Percentiles rank a stretch among this genome's conserved stretches.
phyloP scores from a whole-genome alignment of 768 basidiomycete genomes.

The Mycena vitilis region DNA sequence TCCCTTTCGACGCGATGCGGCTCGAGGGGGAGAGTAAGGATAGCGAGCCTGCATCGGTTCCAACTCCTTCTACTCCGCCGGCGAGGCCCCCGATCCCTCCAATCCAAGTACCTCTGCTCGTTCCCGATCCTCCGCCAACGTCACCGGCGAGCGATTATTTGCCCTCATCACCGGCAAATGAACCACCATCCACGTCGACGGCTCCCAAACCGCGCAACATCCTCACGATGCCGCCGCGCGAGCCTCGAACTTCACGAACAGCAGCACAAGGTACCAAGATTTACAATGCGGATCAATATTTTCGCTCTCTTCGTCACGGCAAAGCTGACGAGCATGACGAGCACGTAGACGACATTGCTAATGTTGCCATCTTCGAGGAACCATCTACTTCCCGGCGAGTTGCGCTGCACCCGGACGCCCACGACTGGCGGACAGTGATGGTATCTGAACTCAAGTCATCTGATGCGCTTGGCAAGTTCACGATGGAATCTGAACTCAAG shows the following conservation, averaged over 20 bases:
- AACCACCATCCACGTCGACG: background rate
- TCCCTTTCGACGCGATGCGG: constrained; percentile 9
- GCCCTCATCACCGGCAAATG: background rate
- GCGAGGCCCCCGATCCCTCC: too few relatives aligned
- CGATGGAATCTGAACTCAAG: background rate
- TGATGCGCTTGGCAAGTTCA: constrained; percentile 5
- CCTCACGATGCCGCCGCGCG: background rate
- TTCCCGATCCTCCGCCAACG: too few relatives aligned
- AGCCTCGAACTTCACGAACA: background rate
- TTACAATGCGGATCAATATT: background rate
- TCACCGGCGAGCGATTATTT: background rate
- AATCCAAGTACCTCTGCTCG: too few relatives aligned
- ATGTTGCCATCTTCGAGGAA: constrained; percentile 14
- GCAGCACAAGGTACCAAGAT: background rate
- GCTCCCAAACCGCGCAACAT: background rate
- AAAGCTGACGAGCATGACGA: constrained; percentile 2
- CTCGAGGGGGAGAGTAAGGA: constrained; percentile 22
- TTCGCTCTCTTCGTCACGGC: background rate
- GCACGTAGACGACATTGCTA: background rate
- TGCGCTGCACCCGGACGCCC: constrained; percentile 2
- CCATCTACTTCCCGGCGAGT: constrained; percentile 18
- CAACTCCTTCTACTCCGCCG: background rate
- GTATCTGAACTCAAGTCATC: background rate
- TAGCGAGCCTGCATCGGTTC: background rate
- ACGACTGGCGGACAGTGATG: constrained; percentile 19